Conservation (phyloP, 176 grass and related monocot species). For the Miscanthus lutarioriparius region DNA sequence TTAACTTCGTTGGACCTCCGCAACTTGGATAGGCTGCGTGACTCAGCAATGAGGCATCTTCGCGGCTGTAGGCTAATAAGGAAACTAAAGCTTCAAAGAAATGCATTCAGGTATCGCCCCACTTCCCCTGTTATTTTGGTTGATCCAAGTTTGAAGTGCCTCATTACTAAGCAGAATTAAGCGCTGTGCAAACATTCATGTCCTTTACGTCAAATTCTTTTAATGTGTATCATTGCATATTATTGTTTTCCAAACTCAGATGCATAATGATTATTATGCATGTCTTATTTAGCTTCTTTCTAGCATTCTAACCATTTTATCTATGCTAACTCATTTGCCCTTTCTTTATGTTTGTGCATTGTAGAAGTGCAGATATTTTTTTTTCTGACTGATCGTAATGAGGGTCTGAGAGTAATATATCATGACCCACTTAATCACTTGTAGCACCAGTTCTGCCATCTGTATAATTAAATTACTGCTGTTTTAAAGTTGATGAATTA, state of each 20-base stretch:
- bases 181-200: neutral
- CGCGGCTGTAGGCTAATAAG: slow-evolving; percentile 56
- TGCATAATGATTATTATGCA: neutral
- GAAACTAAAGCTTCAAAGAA: slow-evolving; percentile 62
- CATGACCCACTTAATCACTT: neutral
- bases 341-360: neutral
- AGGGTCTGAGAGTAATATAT: neutral
- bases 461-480: neutral
- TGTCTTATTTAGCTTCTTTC: slow-evolving; percentile 14
- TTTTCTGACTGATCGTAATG: slow-evolving; percentile 11
- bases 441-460: neutral
- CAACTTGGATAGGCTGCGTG: slow-evolving; percentile 53
- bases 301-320: neutral
- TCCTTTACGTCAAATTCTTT: neutral
- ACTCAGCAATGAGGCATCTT: slow-evolving; percentile 55
- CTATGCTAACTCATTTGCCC: neutral
- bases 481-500: slow-evolving; percentile 11
- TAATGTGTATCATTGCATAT: neutral
- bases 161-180: neutral
- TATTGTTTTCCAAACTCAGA: neutral
- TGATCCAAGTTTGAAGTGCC: slow-evolving; percentile 4
- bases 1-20: slow-evolving; percentile 66
- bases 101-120: slow-evolving; percentile 54
- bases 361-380: slow-evolving; percentile 15
- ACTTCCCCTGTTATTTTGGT: neutral